Evolutionary conservation across 306 rosid species (phyloP).

Genomic region (Vigna nakashimae): DNA sequence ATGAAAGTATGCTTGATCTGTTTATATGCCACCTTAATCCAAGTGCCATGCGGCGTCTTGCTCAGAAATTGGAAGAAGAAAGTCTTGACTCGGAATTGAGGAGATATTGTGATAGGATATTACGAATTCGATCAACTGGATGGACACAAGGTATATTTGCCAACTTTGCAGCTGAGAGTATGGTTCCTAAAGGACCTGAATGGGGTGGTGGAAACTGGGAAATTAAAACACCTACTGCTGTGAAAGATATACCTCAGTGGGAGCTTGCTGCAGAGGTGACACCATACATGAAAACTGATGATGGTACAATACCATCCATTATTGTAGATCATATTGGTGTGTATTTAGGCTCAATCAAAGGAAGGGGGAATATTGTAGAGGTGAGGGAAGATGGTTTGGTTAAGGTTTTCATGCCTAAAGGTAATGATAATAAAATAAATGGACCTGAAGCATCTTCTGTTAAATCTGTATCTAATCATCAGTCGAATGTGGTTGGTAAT

Average conservation of each 20-base stretch:
- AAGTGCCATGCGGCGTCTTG: conserved; percentile 95
- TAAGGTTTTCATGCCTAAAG: conserved; percentile 65
- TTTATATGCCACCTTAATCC: conserved; percentile 96
- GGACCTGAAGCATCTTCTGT: conserved; percentile 59
- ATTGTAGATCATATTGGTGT: conserved; percentile 94
- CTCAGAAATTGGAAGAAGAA: conserved; percentile 97
- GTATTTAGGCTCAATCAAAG: conserved; percentile 87
- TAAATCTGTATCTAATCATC: conserved; percentile 58
- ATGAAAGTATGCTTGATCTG: conserved; percentile 94
- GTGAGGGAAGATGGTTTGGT: conserved; percentile 90
- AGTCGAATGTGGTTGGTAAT: conserved; percentile 56
- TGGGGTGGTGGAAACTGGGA: conserved; percentile 99
- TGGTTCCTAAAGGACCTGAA: conserved; percentile 98
- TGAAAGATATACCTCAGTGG: conserved; percentile 95
- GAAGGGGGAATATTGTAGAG: conserved; percentile 93
- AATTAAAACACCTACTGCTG: conserved; percentile 82
- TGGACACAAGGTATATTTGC: conserved; percentile 99
- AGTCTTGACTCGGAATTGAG: conserved; percentile 89
- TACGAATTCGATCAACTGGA: conserved; percentile 87
- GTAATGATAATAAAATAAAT: conserved; percentile 58
- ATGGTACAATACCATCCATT: conserved; percentile 87
- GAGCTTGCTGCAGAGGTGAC: conserved; percentile 94
- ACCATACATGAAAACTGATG: conserved; percentile 97
- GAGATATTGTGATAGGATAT: conserved; percentile 94
- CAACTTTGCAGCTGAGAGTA: conserved; percentile 95